Evolutionary conservation across 1,284 basidiomycete species (phyloP).

Genomic region (Trametes polyzona): DNA sequence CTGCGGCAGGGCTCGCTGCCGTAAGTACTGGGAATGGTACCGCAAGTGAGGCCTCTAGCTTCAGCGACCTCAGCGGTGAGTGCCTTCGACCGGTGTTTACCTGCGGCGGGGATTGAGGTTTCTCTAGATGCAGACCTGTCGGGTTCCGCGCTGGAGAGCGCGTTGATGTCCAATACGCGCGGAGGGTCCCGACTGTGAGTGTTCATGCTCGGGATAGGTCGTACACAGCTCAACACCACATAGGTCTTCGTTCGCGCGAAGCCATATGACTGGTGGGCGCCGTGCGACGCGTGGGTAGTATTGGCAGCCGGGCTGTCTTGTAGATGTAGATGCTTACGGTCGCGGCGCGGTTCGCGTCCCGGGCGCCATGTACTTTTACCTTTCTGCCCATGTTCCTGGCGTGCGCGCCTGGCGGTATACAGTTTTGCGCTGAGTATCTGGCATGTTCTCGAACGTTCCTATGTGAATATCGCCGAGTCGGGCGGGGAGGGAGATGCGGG

Average conservation of each 20-base stretch:
- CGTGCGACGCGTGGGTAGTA: constrained; percentile 19
- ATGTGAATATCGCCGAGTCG: background rate
- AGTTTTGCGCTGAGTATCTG: no score
- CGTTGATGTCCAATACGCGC: constrained; percentile 63
- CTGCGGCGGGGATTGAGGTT: background rate
- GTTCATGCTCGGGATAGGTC: background rate
- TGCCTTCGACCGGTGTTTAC: background rate
- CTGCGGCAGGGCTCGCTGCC: constrained; percentile 40
- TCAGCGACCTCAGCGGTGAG: constrained; percentile 81
- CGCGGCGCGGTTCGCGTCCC: background rate
- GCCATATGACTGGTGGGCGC: constrained; percentile 20
- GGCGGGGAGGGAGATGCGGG: background rate
- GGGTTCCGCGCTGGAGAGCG: constrained; percentile 74
- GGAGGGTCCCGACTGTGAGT: constrained; percentile 30
- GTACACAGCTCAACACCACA: background rate
- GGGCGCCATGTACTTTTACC: background rate
- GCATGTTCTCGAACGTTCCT: background rate
- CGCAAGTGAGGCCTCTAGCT: constrained; percentile 75
- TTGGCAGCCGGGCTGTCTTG: background rate
- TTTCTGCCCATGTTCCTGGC: no score
- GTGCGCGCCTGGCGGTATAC: background rate
- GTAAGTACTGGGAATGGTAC: constrained; percentile 48
- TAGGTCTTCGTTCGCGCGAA: constrained; percentile 29
- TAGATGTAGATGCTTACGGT: background rate
- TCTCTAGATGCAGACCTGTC: constrained; percentile 67